A percentile compares a stretch with the other conserved stretches of the same genome.
phyloP scores from a whole-genome alignment of 495 filamentous ascomycete species.

The Penicillium pancosmium region DNA sequence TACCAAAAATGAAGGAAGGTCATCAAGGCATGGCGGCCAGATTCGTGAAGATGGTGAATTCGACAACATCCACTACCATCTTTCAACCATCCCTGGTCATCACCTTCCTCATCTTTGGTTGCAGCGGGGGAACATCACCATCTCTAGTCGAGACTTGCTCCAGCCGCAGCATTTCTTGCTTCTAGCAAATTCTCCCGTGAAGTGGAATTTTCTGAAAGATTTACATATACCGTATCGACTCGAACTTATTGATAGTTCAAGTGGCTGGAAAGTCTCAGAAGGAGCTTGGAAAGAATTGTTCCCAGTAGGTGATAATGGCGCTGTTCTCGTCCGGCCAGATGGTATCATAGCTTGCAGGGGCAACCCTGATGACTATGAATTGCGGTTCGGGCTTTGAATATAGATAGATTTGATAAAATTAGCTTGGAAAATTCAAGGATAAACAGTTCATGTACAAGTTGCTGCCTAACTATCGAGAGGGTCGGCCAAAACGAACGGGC shows the following conservation, averaged over 20 bases:
- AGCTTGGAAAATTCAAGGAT: no score
- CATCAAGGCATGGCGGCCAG: slow-evolving; percentile 8
- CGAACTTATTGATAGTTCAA: neutral
- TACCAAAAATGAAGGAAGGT: neutral
- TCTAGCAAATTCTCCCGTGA: neutral
- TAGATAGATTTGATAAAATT: neutral
- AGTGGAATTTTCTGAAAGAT: neutral
- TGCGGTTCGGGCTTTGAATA: neutral
- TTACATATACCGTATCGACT: neutral
- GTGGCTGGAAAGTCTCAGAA: neutral
- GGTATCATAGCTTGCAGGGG: slow-evolving; percentile 4
- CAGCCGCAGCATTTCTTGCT: neutral
- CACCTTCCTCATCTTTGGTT: slow-evolving; percentile 18
- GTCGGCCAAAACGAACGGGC: no score
- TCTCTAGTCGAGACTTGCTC: slow-evolving; percentile 12
- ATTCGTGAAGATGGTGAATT: slow-evolving; percentile 6
- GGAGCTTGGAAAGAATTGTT: neutral
- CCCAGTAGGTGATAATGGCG: neutral
- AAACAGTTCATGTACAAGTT: no score
- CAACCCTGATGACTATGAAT: neutral
- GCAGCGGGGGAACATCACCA: neutral
- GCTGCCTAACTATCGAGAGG: no score
- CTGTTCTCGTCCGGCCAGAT: slow-evolving; percentile 7
- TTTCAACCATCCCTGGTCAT: slow-evolving; percentile 15
- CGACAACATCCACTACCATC: slow-evolving; percentile 11